Evolutionary conservation across 495 filamentous ascomycete species (phyloP), one percentile per base, ranked within the genome.

Genomic region (Hypoxylon perforatum): DNA sequence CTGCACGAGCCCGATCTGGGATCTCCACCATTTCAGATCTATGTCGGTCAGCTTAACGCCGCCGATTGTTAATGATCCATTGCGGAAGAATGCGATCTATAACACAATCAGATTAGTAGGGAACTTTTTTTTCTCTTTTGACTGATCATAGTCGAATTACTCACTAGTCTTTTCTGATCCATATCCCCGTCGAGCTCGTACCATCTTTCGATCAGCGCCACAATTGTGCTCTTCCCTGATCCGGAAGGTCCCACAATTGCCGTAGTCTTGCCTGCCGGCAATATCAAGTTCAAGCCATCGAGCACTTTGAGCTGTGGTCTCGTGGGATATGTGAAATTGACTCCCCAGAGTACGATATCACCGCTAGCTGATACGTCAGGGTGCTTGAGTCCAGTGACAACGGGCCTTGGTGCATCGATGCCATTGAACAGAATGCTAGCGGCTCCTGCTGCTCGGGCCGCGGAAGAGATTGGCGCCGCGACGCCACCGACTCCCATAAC

Each of bases 231-330:
- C 69, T 79, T 93, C 6, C 90, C 90, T 15, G 87, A 89, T 4
- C 90, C 90, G 1, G 88, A 91, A 17, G 92, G 86, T 1, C 94
- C 90, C 46, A 95, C 91, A 47, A 97, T 82, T n/a, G 93, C 92
- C 15, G 91, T 91, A 15, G 88, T 88, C 72, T 95, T 92, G 1
- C 94, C 93, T 4, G 92, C 88, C 5, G 90, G 88, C 12, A 91
- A 80, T 0, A 70, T 75, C 5, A 90, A 59, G 42, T 75, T 80
- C 19, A 90, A 68, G n/a, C 84, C 69, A 45, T 82, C 77, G 0
- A 85, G 75, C 0, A 91, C 82, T 36, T 80, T 85, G 30, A 87
- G 73, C 35, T 87, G 82, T 1, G 87, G 82, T 23, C 90, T 77
- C 6, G 87, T 84, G 3, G 90, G 87, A 63, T 92, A 93, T 0